Percentiles rank a stretch among this genome's conserved stretches.
Evolutionary conservation across 495 filamentous ascomycete species (phyloP).

Genomic region (Penicillium dipodomyicola): DNA sequence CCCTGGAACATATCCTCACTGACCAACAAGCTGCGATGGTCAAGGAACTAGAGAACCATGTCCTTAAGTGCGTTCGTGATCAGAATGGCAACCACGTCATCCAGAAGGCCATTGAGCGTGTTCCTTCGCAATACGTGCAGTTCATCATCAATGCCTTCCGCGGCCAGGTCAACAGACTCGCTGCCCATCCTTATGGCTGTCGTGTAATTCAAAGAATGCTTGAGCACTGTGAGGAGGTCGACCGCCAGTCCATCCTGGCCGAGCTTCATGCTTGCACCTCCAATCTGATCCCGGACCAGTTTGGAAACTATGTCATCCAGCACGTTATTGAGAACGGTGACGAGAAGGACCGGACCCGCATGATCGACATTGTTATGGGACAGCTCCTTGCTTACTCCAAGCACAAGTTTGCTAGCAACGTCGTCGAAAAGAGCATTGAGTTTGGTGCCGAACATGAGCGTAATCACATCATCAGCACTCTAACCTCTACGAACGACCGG

Average conservation of each 20-base stretch:
- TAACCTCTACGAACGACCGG: slow-evolving; percentile 59
- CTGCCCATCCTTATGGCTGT: slow-evolving; percentile 84
- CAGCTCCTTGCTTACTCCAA: slow-evolving; percentile 76
- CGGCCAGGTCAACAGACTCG: slow-evolving; percentile 73
- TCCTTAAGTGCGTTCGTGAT: slow-evolving; percentile 79
- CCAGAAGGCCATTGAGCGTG: slow-evolving; percentile 88
- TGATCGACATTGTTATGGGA: slow-evolving; percentile 70
- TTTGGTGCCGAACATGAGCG: slow-evolving; percentile 68
- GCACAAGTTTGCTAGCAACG: slow-evolving; percentile 97
- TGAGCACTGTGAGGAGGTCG: slow-evolving; percentile 73
- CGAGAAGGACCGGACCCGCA: slow-evolving; percentile 66
- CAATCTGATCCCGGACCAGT: slow-evolving; percentile 80
- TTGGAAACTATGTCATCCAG: slow-evolving; percentile 95
- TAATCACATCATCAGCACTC: slow-evolving; percentile 63
- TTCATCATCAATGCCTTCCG: slow-evolving; percentile 87
- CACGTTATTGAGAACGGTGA: slow-evolving; percentile 86
- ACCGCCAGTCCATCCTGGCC: slow-evolving; percentile 66
- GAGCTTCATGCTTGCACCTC: slow-evolving; percentile 75
- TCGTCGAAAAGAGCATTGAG: slow-evolving; percentile 91
- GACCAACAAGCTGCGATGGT: slow-evolving; percentile 87
- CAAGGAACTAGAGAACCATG: slow-evolving; percentile 74
- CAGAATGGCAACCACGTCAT: slow-evolving; percentile 97
- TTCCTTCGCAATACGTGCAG: slow-evolving; percentile 75
- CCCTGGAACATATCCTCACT: slow-evolving; percentile 84
- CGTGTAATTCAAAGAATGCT: slow-evolving; percentile 92